Conservation (phyloP, 2,329 filamentous ascomycete genomes). For the Didymellaceae sp. region DNA sequence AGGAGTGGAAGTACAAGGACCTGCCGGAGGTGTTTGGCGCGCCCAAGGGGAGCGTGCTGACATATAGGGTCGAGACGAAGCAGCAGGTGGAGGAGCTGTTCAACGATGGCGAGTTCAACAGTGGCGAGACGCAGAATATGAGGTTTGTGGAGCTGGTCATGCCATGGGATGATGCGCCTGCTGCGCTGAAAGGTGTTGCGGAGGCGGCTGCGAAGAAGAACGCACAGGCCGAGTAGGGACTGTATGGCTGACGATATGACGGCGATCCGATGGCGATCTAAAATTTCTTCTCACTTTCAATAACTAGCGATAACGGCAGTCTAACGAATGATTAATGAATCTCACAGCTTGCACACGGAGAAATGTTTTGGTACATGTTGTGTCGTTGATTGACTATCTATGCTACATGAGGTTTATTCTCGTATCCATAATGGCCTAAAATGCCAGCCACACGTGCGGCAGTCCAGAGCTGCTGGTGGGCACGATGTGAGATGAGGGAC, state of each 20-base stretch:
- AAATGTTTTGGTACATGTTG: too few species aligned
- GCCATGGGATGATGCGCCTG: slow-evolving; percentile 78
- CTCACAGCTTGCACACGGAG: too few species aligned
- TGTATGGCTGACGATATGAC: background rate
- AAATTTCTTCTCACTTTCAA: background rate
- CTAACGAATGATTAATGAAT: background rate
- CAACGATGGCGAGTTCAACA: slow-evolving; percentile 64
- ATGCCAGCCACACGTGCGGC: slow-evolving; percentile 25
- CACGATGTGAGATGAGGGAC: slow-evolving; percentile 21
- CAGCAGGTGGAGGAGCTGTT: slow-evolving; percentile 72
- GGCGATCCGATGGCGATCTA: background rate
- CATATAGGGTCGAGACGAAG: slow-evolving; percentile 72
- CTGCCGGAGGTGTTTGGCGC: slow-evolving; percentile 73
- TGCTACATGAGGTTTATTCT: slow-evolving; percentile 38
- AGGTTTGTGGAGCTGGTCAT: slow-evolving; percentile 85
- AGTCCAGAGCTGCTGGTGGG: slow-evolving; percentile 23
- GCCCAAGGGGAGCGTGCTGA: slow-evolving; percentile 62
- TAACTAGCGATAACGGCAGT: background rate
- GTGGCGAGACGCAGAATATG: slow-evolving; percentile 51
- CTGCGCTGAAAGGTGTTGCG: slow-evolving; percentile 71
- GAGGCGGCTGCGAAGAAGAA: slow-evolving; percentile 74
- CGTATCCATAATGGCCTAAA: slow-evolving; percentile 34
- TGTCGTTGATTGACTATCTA: slow-evolving; percentile 29
- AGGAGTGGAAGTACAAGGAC: slow-evolving; percentile 74
- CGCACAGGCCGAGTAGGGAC: slow-evolving; percentile 25